These are phyloP conservation scores for Nannizziopsis arthrosporioides DNA, from an alignment of 2,329 filamentous ascomycete species.

Conservation along the genomic window DNA sequence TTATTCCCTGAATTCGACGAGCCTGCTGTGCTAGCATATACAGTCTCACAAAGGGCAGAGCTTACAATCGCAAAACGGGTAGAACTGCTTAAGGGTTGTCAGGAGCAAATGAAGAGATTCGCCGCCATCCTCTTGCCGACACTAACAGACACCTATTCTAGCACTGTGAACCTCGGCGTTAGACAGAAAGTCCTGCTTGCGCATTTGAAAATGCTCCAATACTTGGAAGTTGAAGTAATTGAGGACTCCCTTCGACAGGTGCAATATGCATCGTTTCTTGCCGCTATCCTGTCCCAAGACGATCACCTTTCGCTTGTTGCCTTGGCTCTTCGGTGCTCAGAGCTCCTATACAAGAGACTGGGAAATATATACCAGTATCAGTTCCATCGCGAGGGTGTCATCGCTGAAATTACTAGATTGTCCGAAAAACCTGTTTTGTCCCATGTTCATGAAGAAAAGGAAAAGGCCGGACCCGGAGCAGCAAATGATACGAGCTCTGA, in stretches of 20 bases:
- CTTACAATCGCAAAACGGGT: slow-evolving; percentile 64
- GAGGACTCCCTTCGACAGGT: slow-evolving; percentile 76
- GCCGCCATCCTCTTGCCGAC: slow-evolving; percentile 88
- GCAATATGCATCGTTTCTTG: slow-evolving; percentile 89
- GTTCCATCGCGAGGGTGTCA: slow-evolving; percentile 92
- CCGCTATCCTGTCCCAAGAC: slow-evolving; percentile 88
- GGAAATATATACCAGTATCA: slow-evolving; percentile 88
- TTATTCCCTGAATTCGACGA: slow-evolving; percentile 33
- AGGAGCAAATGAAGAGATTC: slow-evolving; percentile 77
- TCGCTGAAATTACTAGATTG: slow-evolving; percentile 76
- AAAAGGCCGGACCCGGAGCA: slow-evolving; percentile 7
- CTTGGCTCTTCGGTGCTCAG: slow-evolving; percentile 76
- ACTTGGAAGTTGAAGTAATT: slow-evolving; percentile 74
- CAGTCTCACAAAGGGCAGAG: slow-evolving; percentile 30
- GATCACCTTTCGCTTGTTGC: slow-evolving; percentile 82
- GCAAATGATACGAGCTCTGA: slow-evolving; percentile 14
- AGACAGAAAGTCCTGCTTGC: slow-evolving; percentile 89
- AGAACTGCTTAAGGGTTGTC: slow-evolving; percentile 71
- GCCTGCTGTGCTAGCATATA: slow-evolving; percentile 25
- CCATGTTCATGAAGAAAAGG: slow-evolving; percentile 17
- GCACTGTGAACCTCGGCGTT: slow-evolving; percentile 88
- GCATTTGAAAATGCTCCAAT: slow-evolving; percentile 97
- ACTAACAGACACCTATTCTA: slow-evolving; percentile 90
- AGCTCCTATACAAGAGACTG: slow-evolving; percentile 71
- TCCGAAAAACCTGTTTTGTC: slow-evolving; percentile 39